These are phyloP conservation scores for Ascocoryne sarcoides DNA, from an alignment of 2,329 filamentous ascomycete genomes.

Conservation along the genomic window DNA sequence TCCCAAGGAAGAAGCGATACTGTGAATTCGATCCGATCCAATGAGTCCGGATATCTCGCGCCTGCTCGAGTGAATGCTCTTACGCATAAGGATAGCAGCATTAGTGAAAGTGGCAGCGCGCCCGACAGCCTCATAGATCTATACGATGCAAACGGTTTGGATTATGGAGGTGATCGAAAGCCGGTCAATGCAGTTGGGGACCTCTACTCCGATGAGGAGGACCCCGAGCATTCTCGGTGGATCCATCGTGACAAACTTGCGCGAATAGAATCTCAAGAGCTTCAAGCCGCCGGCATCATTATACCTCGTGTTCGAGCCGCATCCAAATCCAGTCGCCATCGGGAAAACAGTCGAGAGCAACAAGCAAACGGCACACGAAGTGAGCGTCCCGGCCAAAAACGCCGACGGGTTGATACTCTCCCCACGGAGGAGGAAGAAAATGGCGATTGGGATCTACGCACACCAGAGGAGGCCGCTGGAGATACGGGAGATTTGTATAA, in stretches of 20 bases:
- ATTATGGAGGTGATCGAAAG: slow-evolving; percentile 20
- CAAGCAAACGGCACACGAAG: slow-evolving; percentile 24
- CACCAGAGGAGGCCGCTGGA: slow-evolving; percentile 59
- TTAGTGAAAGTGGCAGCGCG: slow-evolving; percentile 34
- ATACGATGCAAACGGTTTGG: slow-evolving; percentile 28
- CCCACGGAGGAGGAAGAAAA: slow-evolving; percentile 32
- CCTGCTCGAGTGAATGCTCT: slow-evolving; percentile 31
- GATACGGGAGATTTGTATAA: slow-evolving; percentile 43
- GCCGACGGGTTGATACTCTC: slow-evolving; percentile 30
- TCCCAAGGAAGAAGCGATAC: slow-evolving; percentile 16
- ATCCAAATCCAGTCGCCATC: slow-evolving; percentile 36
- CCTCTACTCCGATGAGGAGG: slow-evolving; percentile 28
- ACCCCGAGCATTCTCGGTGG: slow-evolving; percentile 63
- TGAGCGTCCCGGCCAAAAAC: slow-evolving; percentile 32
- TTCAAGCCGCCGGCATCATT: slow-evolving; percentile 68
- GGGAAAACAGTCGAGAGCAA: slow-evolving; percentile 32
- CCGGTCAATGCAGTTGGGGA: slow-evolving; percentile 8
- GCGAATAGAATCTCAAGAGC: slow-evolving; percentile 70
- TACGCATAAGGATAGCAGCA: slow-evolving; percentile 33
- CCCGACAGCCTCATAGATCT: slow-evolving; percentile 40
- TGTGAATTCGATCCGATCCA: slow-evolving; percentile 8
- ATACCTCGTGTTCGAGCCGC: slow-evolving; percentile 45
- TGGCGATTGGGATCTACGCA: slow-evolving; percentile 62
- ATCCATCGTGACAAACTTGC: slow-evolving; percentile 80
- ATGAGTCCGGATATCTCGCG: slow-evolving; percentile 25